Base-by-base conservation (phyloP, 2,329 filamentous ascomycete species). In the Rutstroemia sp. region DNA sequence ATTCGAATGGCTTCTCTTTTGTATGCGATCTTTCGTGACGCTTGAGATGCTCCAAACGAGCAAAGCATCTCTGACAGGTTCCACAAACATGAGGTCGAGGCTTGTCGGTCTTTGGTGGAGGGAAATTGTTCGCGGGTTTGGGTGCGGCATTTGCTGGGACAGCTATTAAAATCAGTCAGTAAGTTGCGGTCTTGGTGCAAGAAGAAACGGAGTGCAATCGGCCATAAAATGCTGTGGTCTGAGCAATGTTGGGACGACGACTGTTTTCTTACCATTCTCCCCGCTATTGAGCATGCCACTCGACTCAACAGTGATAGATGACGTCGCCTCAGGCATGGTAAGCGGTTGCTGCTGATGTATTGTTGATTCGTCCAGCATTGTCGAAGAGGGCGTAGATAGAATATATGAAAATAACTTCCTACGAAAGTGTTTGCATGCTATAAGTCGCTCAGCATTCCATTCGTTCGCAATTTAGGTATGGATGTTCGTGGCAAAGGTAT, bases 1-100 rank as follows among this genome's bases (percentile, higher is more conserved):
- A 99, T 73, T 96, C 91, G 67, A 99, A 99, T 1, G 94, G 94
- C 77, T 99, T 99, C 75, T 99, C 69, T 54, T 99, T 96, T 46
- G 92, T 96, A 71, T 96, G 92, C n/a, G 91, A 96, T 60, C 94
- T 84, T 75, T 97, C 94, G 73, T 99, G 94, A 59, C 94, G 87
- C 76, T 99, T 99, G 64, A 99, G 76, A 72, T 99, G 94, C 75
- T 99, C 94, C 65, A 99, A 76, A 59, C 94, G 86, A 57, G 94
- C 94, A 72, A 99, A 99, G 34, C 89, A 95, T 63, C 94, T 86
- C 67, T 86, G 83, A 72, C 94, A 99, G 48, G 92, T 97, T 42
- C 79, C 84, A 76, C 94, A 99, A 59, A 95, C 86, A 73, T 99
- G 94, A 62, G 94, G 94, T 62, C 92, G 84, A 56, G 94, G 94